Base-by-base conservation (phyloP, 371 early-diverging fungal species). In the Haplosporangium sp. region DNA sequence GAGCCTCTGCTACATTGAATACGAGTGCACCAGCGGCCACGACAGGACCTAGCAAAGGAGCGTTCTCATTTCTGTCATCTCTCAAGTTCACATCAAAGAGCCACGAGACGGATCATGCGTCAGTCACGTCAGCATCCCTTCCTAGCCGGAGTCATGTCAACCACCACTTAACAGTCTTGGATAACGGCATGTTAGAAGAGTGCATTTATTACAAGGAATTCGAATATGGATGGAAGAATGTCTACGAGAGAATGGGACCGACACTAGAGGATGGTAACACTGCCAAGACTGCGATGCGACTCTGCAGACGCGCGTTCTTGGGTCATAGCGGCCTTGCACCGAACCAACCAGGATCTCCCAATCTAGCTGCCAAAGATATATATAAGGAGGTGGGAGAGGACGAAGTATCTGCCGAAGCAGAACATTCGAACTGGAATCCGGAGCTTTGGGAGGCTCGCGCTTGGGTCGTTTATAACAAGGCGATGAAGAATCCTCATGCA, bases 391-490 rank as follows among this genome's bases (percentile, higher is more conserved):
- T 67, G 1, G 57, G 37, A 16, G 8, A 51, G 43, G 41, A 53
- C 8, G 37, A 48, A 10, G 42, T 38, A 7, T 18, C 6, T 5
- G 47, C 37, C 9, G 12, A 37, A 6, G 14, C 54, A 43, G 38
- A 6, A 18, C 41, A 41, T 6, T 21, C 37, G 5, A 48, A 18
- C 6, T 56, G 53, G n/a, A 65, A 72, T 5, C 59, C 69, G 1
- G 79, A 67, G 58, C 43, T 79, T 6, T 79, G 79, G 79, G 79
- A 79, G 23, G 79, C 69, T 10, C 79, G 79, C 29, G 79, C 73
- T 10, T 79, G 79, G 79, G 79, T 57, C n/a, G 56, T 79, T 16
- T 79, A 79, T 52, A 79, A 72, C 69, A 79, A 79, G 55, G 69
- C 67, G 10, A 72, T 68, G 73, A 29, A 65, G 62, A 69, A 62